Evolutionary conservation across 495 filamentous ascomycete species (phyloP).

Genomic region (Schizothecium vesticola): DNA sequence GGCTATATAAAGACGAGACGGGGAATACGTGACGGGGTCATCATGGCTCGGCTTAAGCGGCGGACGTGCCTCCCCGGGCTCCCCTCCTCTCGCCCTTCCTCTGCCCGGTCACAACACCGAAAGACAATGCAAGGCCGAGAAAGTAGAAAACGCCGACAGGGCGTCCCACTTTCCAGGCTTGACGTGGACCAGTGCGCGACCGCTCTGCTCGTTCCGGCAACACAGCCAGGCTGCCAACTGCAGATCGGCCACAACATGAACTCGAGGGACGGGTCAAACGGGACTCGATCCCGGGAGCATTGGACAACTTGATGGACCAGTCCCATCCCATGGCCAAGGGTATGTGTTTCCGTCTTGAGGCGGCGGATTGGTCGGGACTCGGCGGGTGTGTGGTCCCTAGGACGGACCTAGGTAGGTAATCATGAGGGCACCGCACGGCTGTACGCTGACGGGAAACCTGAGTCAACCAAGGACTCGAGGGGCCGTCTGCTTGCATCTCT

Average conservation of each 20-base stretch:
- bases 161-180: not conserved
- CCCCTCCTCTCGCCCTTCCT: not conserved
- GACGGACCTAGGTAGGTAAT: slow-evolving; percentile 4
- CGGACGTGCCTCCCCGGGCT: not conserved
- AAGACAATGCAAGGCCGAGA: not conserved
- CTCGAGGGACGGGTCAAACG: not conserved
- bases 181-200: not conserved
- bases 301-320: not conserved
- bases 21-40: not conserved
- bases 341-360: not conserved
- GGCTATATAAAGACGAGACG: not conserved
- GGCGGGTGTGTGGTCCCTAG: no score
- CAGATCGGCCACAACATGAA: not conserved
- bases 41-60: not conserved
- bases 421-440: slow-evolving; percentile 2
- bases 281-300: not conserved
- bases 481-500: slow-evolving; percentile 5
- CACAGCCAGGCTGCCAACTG: not conserved
- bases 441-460: slow-evolving; percentile 19
- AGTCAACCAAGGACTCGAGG: slow-evolving; percentile 3
- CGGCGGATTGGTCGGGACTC: not conserved
- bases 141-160: not conserved
- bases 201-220: not conserved
- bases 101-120: not conserved
- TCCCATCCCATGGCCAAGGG: not conserved